These are phyloP conservation scores for Corylus americana DNA, from an alignment of 306 rosid species.

Conservation along the genomic window DNA sequence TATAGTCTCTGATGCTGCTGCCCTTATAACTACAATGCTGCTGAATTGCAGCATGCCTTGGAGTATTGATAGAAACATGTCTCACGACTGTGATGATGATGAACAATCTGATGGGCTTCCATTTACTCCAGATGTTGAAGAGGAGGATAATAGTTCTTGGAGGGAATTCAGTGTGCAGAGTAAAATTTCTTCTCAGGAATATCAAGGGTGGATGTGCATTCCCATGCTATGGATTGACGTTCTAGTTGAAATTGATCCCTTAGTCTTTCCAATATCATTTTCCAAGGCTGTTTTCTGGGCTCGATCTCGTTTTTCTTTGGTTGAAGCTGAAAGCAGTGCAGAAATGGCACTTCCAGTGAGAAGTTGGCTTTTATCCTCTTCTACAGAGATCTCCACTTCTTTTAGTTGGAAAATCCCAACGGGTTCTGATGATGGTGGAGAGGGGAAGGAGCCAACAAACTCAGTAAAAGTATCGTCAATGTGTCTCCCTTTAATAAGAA, in stretches of 20 bases:
- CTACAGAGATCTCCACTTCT: slow-evolving; percentile 66
- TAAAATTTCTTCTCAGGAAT: slow-evolving; percentile 64
- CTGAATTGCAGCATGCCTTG: slow-evolving; percentile 44
- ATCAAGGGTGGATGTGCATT: slow-evolving; percentile 86
- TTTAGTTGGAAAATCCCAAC: slow-evolving; percentile 92
- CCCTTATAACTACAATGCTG: slow-evolving; percentile 57
- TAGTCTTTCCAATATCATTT: slow-evolving; percentile 75
- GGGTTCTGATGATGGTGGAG: slow-evolving; percentile 92
- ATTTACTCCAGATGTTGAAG: slow-evolving; percentile 39
- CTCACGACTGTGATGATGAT: slow-evolving; percentile 46
- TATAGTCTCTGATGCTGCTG: slow-evolving; percentile 87
- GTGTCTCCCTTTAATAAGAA: slow-evolving; percentile 65
- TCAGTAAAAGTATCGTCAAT: slow-evolving; percentile 69
- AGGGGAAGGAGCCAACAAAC: slow-evolving; percentile 67
- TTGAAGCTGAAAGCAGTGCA: slow-evolving; percentile 59
- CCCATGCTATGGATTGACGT: slow-evolving; percentile 94
- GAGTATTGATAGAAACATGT: slow-evolving; percentile 38
- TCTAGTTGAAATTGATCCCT: slow-evolving; percentile 65
- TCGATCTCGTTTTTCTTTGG: slow-evolving; percentile 79
- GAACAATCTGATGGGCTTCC: slow-evolving; percentile 46
- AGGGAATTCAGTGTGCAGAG: slow-evolving; percentile 60
- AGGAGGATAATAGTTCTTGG: slow-evolving; percentile 72
- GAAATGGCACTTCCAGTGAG: slow-evolving; percentile 69
- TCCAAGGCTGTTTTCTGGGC: slow-evolving; percentile 98
- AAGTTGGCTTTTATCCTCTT: slow-evolving; percentile 65